Evolutionary conservation across 371 early-diverging fungal species (phyloP).

Genomic region (Apophysomyces variabilis): DNA sequence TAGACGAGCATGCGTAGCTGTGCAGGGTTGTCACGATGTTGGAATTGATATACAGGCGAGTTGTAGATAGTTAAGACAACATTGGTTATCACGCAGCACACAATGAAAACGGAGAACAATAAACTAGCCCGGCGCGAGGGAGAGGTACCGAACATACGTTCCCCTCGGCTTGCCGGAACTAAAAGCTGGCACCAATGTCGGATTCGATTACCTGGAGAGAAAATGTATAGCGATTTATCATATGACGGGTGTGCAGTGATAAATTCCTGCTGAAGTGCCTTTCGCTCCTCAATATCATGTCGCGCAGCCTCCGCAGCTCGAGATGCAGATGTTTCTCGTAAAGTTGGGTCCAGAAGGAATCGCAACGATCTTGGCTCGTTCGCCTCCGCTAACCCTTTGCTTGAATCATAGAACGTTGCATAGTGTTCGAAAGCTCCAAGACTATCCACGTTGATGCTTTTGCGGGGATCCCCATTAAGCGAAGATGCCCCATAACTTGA

Average conservation of each 20-base stretch:
- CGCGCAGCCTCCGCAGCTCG: constrained; percentile 35
- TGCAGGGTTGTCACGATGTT: constrained; percentile 39
- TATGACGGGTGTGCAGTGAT: constrained; percentile 65
- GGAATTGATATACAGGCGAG: constrained; percentile 58
- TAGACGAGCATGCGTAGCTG: constrained; percentile 23
- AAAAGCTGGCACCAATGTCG: constrained; percentile 62
- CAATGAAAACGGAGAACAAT: constrained; percentile 51
- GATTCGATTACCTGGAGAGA: constrained; percentile 55
- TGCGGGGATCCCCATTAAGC: constrained; percentile 5
- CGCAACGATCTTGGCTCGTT: constrained; percentile 31
- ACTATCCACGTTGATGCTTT: constrained; percentile 24
- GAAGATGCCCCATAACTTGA: neutral
- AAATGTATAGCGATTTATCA: constrained; percentile 62
- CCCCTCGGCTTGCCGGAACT: constrained; percentile 59
- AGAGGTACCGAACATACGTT: constrained; percentile 56
- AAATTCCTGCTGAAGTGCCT: constrained; percentile 58
- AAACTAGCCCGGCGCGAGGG: constrained; percentile 46
- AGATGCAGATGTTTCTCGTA: constrained; percentile 31
- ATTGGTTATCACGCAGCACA: constrained; percentile 51
- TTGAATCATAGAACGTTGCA: constrained; percentile 31
- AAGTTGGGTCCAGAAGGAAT: constrained; percentile 31
- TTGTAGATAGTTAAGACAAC: constrained; percentile 61
- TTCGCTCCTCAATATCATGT: constrained; percentile 49
- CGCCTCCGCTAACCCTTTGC: constrained; percentile 13
- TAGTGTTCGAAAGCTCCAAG: constrained; percentile 27